phyloP scores from a whole-genome alignment of 768 basidiomycete genomes.

The Russula sp. region DNA sequence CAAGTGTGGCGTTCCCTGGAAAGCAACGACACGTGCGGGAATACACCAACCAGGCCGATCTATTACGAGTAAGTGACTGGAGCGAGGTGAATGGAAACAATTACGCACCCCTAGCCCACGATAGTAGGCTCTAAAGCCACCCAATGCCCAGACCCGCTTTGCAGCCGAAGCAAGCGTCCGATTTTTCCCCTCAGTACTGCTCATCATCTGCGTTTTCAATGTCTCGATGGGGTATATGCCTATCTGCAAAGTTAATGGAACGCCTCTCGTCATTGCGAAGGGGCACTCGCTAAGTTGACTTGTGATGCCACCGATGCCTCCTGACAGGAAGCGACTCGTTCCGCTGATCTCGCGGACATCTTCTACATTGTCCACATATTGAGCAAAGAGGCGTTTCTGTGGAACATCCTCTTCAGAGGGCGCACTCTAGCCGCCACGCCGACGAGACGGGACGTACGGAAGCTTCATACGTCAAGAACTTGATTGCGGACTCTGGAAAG shows the following conservation, averaged over 20 bases:
- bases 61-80: slow-evolving; percentile 32
- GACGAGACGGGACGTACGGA: slow-evolving; percentile 48
- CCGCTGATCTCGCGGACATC: slow-evolving; percentile 70
- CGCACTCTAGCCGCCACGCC: background rate
- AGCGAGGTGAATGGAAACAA: slow-evolving; percentile 12
- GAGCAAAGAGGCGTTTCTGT: slow-evolving; percentile 92
- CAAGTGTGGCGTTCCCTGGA: slow-evolving; percentile 1
- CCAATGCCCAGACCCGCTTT: slow-evolving; percentile 68
- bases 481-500: slow-evolving; percentile 97
- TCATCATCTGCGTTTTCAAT: slow-evolving; percentile 99
- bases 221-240: slow-evolving; percentile 98
- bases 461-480: slow-evolving; percentile 93
- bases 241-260: slow-evolving; percentile 32
- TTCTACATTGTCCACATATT: slow-evolving; percentile 85
- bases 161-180: slow-evolving; percentile 58
- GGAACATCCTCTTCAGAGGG: slow-evolving; percentile 9
- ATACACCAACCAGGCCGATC: slow-evolving; percentile 94
- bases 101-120: slow-evolving; percentile 77
- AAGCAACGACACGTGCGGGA: slow-evolving; percentile 59
- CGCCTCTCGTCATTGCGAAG: slow-evolving; percentile 9
- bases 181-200: slow-evolving; percentile 57
- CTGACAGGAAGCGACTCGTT: slow-evolving; percentile 87
- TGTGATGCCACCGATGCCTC: slow-evolving; percentile 91
- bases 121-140: slow-evolving; percentile 82
- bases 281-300: slow-evolving; percentile 76